phyloP scores from a whole-genome alignment of 352 stramenopile genomes.

The Phytophthora pluvialis region DNA sequence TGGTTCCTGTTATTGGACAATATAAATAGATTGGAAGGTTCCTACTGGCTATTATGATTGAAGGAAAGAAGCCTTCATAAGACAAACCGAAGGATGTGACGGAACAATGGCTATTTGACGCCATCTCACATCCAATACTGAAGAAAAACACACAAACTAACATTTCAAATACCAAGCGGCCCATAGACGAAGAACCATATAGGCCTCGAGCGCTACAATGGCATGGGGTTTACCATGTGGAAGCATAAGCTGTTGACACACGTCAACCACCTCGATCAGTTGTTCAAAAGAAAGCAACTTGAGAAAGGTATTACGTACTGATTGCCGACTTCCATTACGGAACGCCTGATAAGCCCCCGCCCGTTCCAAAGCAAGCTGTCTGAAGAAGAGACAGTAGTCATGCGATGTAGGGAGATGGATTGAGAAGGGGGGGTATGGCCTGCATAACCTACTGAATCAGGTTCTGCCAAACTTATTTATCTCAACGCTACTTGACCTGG shows the following conservation, averaged over 20 bases:
- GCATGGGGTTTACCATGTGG: neutral
- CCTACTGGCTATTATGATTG: too few relatives aligned
- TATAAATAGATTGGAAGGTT: too few relatives aligned
- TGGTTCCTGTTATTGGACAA: too few relatives aligned
- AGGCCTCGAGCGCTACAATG: neutral
- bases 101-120: too few relatives aligned
- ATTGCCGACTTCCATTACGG: neutral
- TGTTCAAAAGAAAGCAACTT: conserved; percentile 2
- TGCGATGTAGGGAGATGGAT: neutral
- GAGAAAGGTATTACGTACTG: neutral
- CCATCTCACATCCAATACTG: neutral
- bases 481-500: too few relatives aligned
- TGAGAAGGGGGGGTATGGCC: neutral
- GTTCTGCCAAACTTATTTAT: too few relatives aligned
- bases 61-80: too few relatives aligned
- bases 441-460: too few relatives aligned
- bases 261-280: neutral
- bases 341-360: neutral
- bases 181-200: neutral
- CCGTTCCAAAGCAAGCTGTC: neutral
- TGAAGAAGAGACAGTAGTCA: too few relatives aligned
- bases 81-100: too few relatives aligned
- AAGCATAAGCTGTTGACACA: neutral
- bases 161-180: neutral
- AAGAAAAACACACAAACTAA: neutral